Evolutionary conservation across 164 flowering plant species (phyloP).

Genomic region (Umbellularia californica): DNA sequence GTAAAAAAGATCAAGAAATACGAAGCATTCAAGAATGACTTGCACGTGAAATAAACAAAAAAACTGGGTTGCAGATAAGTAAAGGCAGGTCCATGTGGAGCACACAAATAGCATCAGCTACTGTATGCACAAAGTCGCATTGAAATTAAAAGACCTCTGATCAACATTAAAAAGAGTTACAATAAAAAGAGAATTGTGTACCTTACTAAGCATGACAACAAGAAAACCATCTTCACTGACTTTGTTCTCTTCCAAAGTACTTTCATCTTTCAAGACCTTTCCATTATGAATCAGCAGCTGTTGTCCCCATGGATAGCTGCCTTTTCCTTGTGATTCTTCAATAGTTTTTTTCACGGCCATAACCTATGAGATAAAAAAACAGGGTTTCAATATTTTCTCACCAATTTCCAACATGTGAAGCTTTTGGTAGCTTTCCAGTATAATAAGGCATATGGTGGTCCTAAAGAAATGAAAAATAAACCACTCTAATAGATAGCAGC

Average conservation of each 20-base stretch:
- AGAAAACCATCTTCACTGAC: conserved; percentile 95
- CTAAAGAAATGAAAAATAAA: background rate
- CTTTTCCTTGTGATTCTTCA: conserved; percentile 92
- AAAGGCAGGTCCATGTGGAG: too few species aligned
- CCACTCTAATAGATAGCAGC: background rate
- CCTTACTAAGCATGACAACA: conserved; percentile 99
- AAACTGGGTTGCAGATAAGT: too few species aligned
- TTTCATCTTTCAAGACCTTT: conserved; percentile 97
- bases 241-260: conserved; percentile 80
- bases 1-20: too few species aligned
- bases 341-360: conserved; percentile 96
- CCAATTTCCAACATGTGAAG: background rate
- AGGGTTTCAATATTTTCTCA: background rate
- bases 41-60: too few species aligned
- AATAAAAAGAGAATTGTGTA: conserved; percentile 13
- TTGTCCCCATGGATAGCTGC: conserved; percentile 94
- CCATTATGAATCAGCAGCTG: conserved; percentile 92
- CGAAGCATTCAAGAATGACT: too few species aligned
- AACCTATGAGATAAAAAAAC: conserved; percentile 31
- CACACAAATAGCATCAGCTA: too few species aligned
- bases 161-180: background rate
- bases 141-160: too few species aligned
- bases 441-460: background rate
- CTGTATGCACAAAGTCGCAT: too few species aligned
- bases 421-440: background rate